phyloP scores from a whole-genome alignment of 164 flowering plant genomes.

The Macadamia tetraphylla region DNA sequence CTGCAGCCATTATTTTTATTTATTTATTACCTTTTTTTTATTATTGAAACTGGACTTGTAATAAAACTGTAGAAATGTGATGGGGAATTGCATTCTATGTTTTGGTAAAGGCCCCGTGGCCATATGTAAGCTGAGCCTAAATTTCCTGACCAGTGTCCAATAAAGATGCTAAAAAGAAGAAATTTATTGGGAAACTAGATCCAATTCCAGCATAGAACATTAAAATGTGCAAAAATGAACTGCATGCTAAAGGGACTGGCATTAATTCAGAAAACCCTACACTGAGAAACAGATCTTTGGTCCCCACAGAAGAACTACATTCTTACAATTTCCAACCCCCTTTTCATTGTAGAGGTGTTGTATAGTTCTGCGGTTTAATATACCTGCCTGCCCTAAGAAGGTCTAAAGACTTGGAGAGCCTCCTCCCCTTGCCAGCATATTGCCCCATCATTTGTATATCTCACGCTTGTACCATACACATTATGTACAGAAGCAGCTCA shows the following conservation, averaged over 20 bases:
- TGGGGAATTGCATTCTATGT: no score
- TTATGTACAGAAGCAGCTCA: slow-evolving; percentile 37
- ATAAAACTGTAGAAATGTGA: no score
- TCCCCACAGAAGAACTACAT: slow-evolving; percentile 11
- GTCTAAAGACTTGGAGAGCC: slow-evolving; percentile 12
- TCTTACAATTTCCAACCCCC: slow-evolving; percentile 30
- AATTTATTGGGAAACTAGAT: no score
- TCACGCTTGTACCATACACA: slow-evolving; percentile 24
- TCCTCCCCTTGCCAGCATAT: slow-evolving; percentile 16
- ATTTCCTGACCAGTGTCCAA: no score
- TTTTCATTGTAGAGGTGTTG: slow-evolving; percentile 10
- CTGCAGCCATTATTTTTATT: no score
- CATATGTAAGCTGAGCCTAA: no score
- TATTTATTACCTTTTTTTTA: no score
- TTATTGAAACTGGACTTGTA: no score
- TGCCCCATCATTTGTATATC: slow-evolving; percentile 18
- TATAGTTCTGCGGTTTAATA: slow-evolving; percentile 2
- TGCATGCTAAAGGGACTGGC: slow-evolving; percentile 1
- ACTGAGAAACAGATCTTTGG: slow-evolving; percentile 3
- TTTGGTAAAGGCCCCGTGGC: no score
- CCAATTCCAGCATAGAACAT: no score
- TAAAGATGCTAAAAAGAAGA: no score
- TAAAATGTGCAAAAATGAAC: no score
- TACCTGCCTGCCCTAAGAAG: slow-evolving; percentile 6
- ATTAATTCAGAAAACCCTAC: slow-evolving; percentile 16